A percentile compares a stretch with the other conserved stretches of the same genome.
Evolutionary conservation across 164 flowering plant genomes (phyloP).

Genomic region (Taxillus chinensis): DNA sequence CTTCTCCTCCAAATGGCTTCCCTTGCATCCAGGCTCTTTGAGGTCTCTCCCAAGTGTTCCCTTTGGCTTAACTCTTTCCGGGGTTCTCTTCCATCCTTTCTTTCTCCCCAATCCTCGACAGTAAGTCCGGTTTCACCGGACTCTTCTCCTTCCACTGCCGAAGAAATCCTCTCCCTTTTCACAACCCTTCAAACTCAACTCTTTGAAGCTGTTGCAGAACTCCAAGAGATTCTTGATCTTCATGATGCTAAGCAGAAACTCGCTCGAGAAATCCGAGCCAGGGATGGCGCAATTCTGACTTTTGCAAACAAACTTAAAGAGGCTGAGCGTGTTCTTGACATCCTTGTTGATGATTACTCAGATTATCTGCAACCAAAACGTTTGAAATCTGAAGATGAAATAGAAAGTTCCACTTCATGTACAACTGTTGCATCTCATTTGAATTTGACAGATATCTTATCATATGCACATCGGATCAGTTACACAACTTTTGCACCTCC

Average conservation of each 20-base stretch:
- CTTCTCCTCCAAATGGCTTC: slow-evolving; percentile 85
- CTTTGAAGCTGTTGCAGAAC: slow-evolving; percentile 78
- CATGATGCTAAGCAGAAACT: slow-evolving; percentile 58
- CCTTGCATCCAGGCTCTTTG: slow-evolving; percentile 63
- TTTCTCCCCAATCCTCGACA: slow-evolving; percentile 39
- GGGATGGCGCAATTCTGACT: slow-evolving; percentile 46
- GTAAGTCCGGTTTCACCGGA: slow-evolving; percentile 24
- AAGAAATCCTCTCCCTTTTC: slow-evolving; percentile 55
- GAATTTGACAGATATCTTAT: slow-evolving; percentile 56
- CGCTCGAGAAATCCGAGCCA: slow-evolving; percentile 42
- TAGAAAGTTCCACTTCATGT: slow-evolving; percentile 12
- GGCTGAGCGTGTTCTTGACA: slow-evolving; percentile 67
- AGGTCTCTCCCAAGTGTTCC: slow-evolving; percentile 70
- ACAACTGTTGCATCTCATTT: slow-evolving; percentile 40
- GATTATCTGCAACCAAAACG: slow-evolving; percentile 58
- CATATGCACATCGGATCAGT: slow-evolving; percentile 81
- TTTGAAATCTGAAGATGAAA: slow-evolving; percentile 19
- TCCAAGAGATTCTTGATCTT: slow-evolving; percentile 85
- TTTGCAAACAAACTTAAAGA: slow-evolving; percentile 68
- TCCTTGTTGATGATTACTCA: slow-evolving; percentile 76
- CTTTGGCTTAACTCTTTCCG: slow-evolving; percentile 68
- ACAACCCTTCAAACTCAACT: slow-evolving; percentile 71
- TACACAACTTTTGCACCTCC: slow-evolving; percentile 98
- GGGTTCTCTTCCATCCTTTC: slow-evolving; percentile 65
- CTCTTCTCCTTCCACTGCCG: slow-evolving; percentile 41